Evolutionary conservation across 441 rosid species (phyloP).

Genomic region (Corymbia citriodora): DNA sequence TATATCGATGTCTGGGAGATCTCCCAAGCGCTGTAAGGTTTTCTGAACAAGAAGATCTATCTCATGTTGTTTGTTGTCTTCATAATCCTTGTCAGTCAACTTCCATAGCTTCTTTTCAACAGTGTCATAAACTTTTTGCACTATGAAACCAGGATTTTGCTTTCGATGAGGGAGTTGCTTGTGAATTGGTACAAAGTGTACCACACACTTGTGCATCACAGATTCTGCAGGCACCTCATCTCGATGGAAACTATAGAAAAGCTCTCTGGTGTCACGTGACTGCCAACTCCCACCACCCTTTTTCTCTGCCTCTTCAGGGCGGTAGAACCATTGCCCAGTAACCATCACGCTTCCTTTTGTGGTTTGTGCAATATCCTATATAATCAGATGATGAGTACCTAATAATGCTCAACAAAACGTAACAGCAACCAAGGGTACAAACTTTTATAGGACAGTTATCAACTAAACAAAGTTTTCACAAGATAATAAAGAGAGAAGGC

Average conservation of each 20-base stretch:
- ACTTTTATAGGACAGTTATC: neutral
- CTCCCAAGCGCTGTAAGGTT: constrained; percentile 55
- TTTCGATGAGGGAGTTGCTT: constrained; percentile 83
- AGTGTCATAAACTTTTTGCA: constrained; percentile 85
- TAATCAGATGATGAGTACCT: constrained; percentile 1
- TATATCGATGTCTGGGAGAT: constrained; percentile 76
- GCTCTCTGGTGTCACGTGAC: constrained; percentile 71
- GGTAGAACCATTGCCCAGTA: constrained; percentile 93
- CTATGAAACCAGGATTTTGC: constrained; percentile 88
- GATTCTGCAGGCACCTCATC: constrained; percentile 95
- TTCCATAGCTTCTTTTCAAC: constrained; percentile 83
- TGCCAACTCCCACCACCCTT: constrained; percentile 93
- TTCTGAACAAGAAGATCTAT: constrained; percentile 91
- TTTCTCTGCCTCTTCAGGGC: constrained; percentile 89
- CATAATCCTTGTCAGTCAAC: constrained; percentile 86
- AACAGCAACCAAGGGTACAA: neutral
- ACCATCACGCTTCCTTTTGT: constrained; percentile 65
- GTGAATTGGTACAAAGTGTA: constrained; percentile 77
- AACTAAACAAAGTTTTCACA: neutral
- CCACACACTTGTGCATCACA: constrained; percentile 92
- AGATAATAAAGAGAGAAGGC: neutral
- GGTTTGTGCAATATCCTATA: constrained; percentile 63
- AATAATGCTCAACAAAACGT: neutral
- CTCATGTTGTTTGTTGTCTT: constrained; percentile 84
- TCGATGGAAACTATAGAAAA: constrained; percentile 86